Conservation (phyloP, 805 yeast genomes). For the Clavispora carvajalis region DNA sequence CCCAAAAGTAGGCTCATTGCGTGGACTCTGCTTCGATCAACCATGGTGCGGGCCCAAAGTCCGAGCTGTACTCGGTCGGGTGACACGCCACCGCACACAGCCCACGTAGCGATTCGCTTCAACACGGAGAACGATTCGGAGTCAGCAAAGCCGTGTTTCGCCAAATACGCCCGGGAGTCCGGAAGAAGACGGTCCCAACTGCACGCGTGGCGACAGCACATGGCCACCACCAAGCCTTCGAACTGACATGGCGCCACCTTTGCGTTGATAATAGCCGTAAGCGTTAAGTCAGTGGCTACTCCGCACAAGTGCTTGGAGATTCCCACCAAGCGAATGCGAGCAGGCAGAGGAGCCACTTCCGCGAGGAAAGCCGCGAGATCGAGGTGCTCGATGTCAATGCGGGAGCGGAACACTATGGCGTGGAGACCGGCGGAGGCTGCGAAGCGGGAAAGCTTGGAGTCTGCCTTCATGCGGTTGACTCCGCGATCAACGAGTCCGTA, state of each 20-base stretch:
- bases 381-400: conserved; percentile 79
- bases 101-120: conserved; percentile 79
- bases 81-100: conserved; percentile 61
- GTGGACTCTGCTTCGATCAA: conserved; percentile 65
- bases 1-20: conserved; percentile 34
- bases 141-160: conserved; percentile 26
- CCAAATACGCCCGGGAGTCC: conserved; percentile 38
- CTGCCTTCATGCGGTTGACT: conserved; percentile 73
- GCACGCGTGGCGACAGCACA: conserved; percentile 92
- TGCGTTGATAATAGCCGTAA: conserved; percentile 53
- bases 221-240: conserved; percentile 70
- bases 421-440: not conserved
- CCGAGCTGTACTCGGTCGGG: conserved; percentile 59
- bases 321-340: conserved; percentile 40
- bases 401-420: conserved; percentile 45
- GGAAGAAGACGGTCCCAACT: conserved; percentile 50
- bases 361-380: conserved; percentile 42
- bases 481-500: conserved; percentile 73
- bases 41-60: conserved; percentile 58
- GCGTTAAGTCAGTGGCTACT: conserved; percentile 84
- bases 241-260: conserved; percentile 17
- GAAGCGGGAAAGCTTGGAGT: conserved; percentile 41
- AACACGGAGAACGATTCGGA: conserved; percentile 41
- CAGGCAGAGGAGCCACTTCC: conserved; percentile 12
- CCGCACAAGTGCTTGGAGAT: conserved; percentile 91